Evolutionary conservation across 306 rosid species (phyloP).

Genomic region (Benincasa hispida): DNA sequence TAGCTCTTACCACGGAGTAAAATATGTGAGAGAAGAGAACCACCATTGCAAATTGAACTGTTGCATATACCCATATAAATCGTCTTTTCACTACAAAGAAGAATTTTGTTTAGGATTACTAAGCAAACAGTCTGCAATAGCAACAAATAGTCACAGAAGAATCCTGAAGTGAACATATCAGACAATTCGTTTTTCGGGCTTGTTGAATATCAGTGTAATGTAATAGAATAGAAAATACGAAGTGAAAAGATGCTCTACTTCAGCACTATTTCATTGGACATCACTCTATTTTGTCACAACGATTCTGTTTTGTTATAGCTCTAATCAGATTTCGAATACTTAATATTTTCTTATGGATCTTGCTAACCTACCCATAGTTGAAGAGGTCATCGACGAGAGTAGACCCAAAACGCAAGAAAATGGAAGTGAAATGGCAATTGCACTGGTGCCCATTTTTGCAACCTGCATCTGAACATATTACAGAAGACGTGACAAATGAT

Average conservation of each 20-base stretch:
- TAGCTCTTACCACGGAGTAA: conserved; percentile 63
- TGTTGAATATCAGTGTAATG: not conserved
- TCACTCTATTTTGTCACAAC: not conserved
- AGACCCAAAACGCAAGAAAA: conserved; percentile 89
- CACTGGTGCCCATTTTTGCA: conserved; percentile 57
- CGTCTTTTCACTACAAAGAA: conserved; percentile 51
- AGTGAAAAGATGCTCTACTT: not conserved
- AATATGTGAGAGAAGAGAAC: conserved; percentile 79
- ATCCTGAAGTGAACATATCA: not conserved
- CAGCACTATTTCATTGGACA: not conserved
- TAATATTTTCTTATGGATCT: not conserved
- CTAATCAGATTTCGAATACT: not conserved
- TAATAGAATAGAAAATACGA: not conserved
- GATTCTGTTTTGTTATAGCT: not conserved
- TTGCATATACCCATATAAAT: conserved; percentile 79
- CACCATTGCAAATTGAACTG: conserved; percentile 66
- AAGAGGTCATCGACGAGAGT: conserved; percentile 76
- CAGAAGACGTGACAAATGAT: conserved; percentile 4
- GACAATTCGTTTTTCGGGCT: not conserved
- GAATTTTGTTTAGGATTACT: not conserved
- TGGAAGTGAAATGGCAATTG: conserved; percentile 83
- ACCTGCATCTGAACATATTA: conserved; percentile 40
- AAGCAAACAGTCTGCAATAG: not conserved
- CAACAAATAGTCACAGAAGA: not conserved
- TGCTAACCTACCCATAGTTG: conserved; percentile 78